Percentiles rank a stretch among this genome's conserved stretches.
These are phyloP conservation scores for Vachellia pachyceras DNA, from an alignment of 306 rosid genomes.

Conservation along the genomic window DNA sequence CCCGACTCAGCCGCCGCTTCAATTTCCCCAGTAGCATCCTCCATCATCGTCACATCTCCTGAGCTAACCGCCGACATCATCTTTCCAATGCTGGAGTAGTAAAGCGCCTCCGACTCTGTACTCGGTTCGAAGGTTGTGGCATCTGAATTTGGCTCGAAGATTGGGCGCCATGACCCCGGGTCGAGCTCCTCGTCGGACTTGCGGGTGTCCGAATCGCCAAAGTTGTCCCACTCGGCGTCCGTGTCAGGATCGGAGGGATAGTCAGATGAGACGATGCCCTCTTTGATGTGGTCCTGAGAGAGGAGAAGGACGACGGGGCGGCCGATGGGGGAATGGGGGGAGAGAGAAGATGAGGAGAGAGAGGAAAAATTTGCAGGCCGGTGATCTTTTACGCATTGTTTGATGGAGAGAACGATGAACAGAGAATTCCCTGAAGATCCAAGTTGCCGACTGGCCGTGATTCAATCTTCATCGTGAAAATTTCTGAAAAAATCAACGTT, in stretches of 20 bases:
- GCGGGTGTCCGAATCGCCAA: constrained; percentile 64
- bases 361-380: constrained; percentile 37
- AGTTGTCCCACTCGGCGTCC: constrained; percentile 85
- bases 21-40: constrained; percentile 70
- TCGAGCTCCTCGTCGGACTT: constrained; percentile 84
- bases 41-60: constrained; percentile 56
- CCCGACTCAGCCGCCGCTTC: constrained; percentile 60
- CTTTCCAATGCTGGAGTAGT: constrained; percentile 65
- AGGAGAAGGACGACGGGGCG: constrained; percentile 73
- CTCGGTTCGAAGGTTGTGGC: constrained; percentile 23
- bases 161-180: constrained; percentile 91
- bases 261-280: constrained; percentile 42
- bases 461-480: not conserved
- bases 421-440: not conserved
- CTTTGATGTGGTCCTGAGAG: constrained; percentile 76
- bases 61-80: constrained; percentile 59
- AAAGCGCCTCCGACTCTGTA: constrained; percentile 44
- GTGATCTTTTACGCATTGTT: constrained; percentile 39
- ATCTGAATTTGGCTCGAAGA: constrained; percentile 70
- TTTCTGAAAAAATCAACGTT: not conserved
- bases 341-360: constrained; percentile 54
- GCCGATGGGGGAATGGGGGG: constrained; percentile 46
- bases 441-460: too few species aligned
- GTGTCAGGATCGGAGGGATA: constrained; percentile 59
- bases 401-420: not conserved